These are phyloP conservation scores for Heritiera littoralis DNA, from an alignment of 345 rosid genomes.

Conservation along the genomic window DNA sequence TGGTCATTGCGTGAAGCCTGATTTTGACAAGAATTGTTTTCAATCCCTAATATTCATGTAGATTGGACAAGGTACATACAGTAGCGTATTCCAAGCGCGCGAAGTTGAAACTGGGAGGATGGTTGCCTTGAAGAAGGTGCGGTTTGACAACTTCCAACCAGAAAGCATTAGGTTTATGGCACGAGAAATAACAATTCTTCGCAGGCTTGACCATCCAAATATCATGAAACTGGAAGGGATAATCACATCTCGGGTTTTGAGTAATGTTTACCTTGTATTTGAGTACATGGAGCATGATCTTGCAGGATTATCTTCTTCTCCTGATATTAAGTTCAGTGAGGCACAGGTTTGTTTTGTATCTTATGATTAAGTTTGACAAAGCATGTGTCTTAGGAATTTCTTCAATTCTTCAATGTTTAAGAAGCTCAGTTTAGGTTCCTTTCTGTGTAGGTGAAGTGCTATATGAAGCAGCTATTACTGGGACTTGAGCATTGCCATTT, in stretches of 20 bases:
- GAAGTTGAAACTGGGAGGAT: constrained; percentile 68
- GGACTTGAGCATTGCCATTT: constrained; percentile 77
- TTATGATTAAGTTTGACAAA: background rate
- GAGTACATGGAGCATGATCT: constrained; percentile 91
- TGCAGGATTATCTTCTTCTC: constrained; percentile 60
- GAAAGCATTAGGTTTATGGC: constrained; percentile 86
- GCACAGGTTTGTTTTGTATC: constrained; percentile 48
- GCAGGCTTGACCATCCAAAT: constrained; percentile 80
- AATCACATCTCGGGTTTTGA: constrained; percentile 62
- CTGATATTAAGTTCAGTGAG: constrained; percentile 58
- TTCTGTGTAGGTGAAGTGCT: constrained; percentile 60
- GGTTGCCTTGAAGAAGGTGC: constrained; percentile 80
- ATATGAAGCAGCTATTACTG: constrained; percentile 68
- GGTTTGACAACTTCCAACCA: constrained; percentile 66
- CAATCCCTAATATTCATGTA: constrained; percentile 26
- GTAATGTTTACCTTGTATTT: constrained; percentile 68
- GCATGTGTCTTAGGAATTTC: background rate
- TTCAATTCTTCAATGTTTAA: background rate
- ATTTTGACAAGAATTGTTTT: constrained; percentile 20
- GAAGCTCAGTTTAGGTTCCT: constrained; percentile 17
- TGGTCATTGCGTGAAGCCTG: background rate
- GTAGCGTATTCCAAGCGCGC: constrained; percentile 74
- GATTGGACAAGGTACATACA: constrained; percentile 93
- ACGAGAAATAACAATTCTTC: constrained; percentile 68
- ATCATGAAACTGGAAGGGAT: constrained; percentile 70